Conservation (phyloP, 495 filamentous ascomycete species). For the Cairneyella variabilis region DNA sequence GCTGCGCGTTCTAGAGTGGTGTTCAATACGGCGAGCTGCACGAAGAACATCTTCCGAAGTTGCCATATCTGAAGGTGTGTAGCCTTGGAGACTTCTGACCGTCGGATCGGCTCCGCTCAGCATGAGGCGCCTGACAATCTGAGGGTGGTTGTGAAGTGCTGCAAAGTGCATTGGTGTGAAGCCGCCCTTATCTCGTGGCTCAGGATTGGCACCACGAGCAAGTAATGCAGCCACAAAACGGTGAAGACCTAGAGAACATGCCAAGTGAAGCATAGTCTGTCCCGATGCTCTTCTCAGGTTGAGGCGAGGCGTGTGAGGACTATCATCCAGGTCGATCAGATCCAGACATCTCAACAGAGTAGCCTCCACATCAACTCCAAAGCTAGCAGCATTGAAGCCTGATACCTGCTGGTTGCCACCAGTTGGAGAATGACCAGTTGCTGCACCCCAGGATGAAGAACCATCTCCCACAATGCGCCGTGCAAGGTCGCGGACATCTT, state of each 20-base stretch:
- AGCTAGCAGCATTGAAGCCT: conserved; percentile 36
- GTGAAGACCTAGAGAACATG: conserved; percentile 68
- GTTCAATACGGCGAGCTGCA: conserved; percentile 49
- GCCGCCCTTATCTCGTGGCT: conserved; percentile 72
- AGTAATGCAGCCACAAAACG: conserved; percentile 78
- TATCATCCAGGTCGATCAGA: conserved; percentile 73
- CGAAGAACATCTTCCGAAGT: conserved; percentile 53
- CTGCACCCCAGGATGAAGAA: conserved; percentile 24
- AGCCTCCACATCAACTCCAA: conserved; percentile 54
- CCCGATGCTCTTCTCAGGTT: conserved; percentile 62
- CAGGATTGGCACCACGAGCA: conserved; percentile 72
- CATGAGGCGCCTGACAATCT: conserved; percentile 73
- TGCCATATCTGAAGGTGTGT: conserved; percentile 70
- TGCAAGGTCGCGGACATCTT: conserved; percentile 49
- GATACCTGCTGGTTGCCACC: conserved; percentile 21
- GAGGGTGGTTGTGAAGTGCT: conserved; percentile 67
- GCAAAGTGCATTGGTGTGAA: conserved; percentile 84
- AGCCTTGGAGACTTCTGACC: conserved; percentile 65
- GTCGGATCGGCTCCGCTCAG: conserved; percentile 68
- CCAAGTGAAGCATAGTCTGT: conserved; percentile 80
- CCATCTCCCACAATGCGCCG: conserved; percentile 46
- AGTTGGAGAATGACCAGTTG: conserved; percentile 15
- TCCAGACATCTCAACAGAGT: conserved; percentile 72
- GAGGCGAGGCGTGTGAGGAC: conserved; percentile 58
- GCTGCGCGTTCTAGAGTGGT: conserved; percentile 55